Evolutionary conservation across 1,284 basidiomycete species (phyloP).

Genomic region (Rhodotorula sp.): DNA sequence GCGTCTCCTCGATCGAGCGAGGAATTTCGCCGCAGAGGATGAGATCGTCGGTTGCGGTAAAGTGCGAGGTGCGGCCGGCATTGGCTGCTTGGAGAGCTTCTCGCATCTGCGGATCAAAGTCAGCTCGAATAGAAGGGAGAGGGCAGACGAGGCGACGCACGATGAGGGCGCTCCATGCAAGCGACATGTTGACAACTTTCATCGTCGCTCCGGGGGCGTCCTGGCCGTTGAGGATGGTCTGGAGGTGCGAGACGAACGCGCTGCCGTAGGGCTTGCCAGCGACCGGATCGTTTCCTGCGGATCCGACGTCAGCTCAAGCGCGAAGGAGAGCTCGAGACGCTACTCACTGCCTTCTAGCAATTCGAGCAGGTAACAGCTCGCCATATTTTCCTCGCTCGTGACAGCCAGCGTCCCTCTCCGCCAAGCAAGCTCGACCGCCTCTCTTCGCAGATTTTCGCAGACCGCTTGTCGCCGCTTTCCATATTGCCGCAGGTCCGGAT

Average conservation of each 20-base stretch:
- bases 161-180: constrained; percentile 37
- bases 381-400: constrained; percentile 33
- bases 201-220: constrained; percentile 16
- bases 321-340: background rate
- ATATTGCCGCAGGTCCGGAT: constrained; percentile 28
- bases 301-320: too few relatives aligned
- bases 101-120: constrained; percentile 22
- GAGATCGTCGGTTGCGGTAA: constrained; percentile 33
- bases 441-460: constrained; percentile 22
- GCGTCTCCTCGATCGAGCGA: constrained; percentile 30
- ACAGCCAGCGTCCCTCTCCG: constrained; percentile 31
- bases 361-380: constrained; percentile 36
- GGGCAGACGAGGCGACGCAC: background rate
- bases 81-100: constrained; percentile 35
- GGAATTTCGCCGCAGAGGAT: constrained; percentile 29
- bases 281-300: constrained; percentile 19
- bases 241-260: constrained; percentile 35
- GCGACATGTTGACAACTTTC: constrained; percentile 30
- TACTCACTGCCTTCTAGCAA: constrained; percentile 35
- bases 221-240: constrained; percentile 30
- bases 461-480: constrained; percentile 19
- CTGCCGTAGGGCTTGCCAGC: constrained; percentile 35
- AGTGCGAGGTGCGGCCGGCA: constrained; percentile 34
- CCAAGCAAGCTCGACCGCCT: constrained; percentile 34
- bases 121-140: background rate